Conservation (phyloP, 1,139 yeast species). For the Pichia sp. region DNA sequence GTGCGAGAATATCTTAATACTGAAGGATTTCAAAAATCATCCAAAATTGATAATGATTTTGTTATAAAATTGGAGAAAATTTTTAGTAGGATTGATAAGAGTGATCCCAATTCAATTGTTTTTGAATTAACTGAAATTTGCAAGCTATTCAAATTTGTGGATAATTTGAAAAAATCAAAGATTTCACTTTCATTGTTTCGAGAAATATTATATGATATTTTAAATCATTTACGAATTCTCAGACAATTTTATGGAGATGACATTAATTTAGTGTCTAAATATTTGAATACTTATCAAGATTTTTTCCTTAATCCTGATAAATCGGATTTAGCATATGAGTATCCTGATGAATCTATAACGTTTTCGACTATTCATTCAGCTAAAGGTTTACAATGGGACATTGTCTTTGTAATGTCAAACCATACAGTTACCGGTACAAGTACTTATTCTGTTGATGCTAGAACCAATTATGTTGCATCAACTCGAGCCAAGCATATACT, state of each 20-base stretch:
- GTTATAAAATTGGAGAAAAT: conserved; percentile 8
- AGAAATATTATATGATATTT: conserved; percentile 6
- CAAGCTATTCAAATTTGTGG: conserved; percentile 24
- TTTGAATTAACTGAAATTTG: conserved; percentile 23
- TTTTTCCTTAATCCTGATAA: conserved; percentile 5
- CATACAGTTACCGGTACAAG: background rate
- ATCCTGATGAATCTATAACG: conserved; percentile 30
- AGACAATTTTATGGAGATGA: background rate
- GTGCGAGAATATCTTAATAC: conserved; percentile 23
- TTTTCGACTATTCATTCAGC: conserved; percentile 64
- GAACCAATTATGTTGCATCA: conserved; percentile 46
- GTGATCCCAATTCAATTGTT: conserved; percentile 28
- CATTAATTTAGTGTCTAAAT: conserved; percentile 1
- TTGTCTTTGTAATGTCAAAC: conserved; percentile 41
- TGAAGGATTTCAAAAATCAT: background rate
- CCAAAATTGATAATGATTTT: background rate
- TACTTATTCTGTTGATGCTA: conserved; percentile 4
- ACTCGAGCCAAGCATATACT: conserved; percentile 55
- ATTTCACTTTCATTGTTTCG: conserved; percentile 12
- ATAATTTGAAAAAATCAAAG: conserved; percentile 1
- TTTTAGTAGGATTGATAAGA: conserved; percentile 17
- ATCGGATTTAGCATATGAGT: conserved; percentile 15
- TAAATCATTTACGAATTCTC: conserved; percentile 5
- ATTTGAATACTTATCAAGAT: conserved; percentile 27
- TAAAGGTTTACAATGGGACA: conserved; percentile 65